Evolutionary conservation across 306 rosid species (phyloP).

Genomic region (Gillenia trifoliata): DNA sequence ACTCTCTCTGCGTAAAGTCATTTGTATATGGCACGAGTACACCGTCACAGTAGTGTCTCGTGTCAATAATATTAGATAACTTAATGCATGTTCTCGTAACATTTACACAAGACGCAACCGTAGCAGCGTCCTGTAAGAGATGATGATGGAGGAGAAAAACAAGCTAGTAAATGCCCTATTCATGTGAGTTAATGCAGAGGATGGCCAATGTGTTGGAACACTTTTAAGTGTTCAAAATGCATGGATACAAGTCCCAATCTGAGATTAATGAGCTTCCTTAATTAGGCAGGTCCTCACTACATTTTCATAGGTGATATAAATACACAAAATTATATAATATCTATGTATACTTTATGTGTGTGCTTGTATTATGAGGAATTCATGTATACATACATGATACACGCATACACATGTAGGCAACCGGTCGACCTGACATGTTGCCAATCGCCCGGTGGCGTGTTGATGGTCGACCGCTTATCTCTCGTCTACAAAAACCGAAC

Average conservation of each 20-base stretch:
- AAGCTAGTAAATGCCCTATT: constrained; percentile 8
- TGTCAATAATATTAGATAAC: too few species aligned
- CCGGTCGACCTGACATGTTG: background rate
- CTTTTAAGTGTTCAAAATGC: background rate
- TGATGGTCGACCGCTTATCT: background rate
- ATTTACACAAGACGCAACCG: background rate
- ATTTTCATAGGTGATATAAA: background rate
- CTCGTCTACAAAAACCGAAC: background rate
- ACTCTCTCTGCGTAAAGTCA: background rate
- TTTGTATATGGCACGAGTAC: too few species aligned
- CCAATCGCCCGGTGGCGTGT: background rate
- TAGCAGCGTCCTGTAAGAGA: background rate
- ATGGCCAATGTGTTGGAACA: constrained; percentile 13
- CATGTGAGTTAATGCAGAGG: constrained; percentile 23
- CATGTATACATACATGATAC: background rate
- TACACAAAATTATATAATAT: background rate
- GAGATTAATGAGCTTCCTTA: constrained; percentile 14
- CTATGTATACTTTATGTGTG: background rate
- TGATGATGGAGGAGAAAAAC: background rate
- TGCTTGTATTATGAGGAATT: background rate
- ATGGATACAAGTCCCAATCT: constrained; percentile 25
- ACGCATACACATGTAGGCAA: background rate
- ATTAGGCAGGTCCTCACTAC: background rate
- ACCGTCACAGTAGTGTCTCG: accelerated
- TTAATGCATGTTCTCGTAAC: background rate